Conservation (phyloP, 768 basidiomycete genomes). For the Tulasnella sp. region DNA sequence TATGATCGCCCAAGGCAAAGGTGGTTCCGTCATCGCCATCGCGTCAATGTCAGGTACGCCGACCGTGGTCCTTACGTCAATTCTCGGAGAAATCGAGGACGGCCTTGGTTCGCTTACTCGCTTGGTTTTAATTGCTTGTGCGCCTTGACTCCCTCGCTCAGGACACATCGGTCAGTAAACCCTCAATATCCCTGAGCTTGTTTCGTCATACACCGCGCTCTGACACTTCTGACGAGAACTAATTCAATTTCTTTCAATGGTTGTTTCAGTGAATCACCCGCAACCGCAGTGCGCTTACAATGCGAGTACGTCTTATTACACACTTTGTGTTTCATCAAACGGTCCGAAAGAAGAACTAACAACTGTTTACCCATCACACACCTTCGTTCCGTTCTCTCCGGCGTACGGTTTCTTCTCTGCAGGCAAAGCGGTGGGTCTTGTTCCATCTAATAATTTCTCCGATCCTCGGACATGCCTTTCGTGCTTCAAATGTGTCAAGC, state of each 20-base stretch:
- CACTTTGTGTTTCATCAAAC: background rate
- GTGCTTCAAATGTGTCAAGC: background rate
- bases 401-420: background rate
- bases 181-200: background rate
- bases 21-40: conserved; percentile 13
- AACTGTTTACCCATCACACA: background rate
- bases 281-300: conserved; percentile 16
- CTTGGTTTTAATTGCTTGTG: too few relatives aligned
- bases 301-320: conserved; percentile 13
- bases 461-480: background rate
- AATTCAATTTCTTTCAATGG: background rate
- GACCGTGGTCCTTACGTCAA: background rate
- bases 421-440: conserved; percentile 6
- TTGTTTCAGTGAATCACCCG: conserved; percentile 9
- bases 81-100: background rate
- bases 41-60: conserved; percentile 15
- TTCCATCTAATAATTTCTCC: background rate
- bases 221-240: background rate
- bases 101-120: background rate
- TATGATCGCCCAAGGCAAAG: conserved; percentile 12
- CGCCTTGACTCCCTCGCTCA: background rate
- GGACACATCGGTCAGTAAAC: background rate
- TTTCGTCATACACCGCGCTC: background rate
- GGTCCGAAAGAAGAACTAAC: background rate
- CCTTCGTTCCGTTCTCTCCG: background rate